phyloP scores from a whole-genome alignment of 768 basidiomycete genomes.

The Coprinellus micaceus region DNA sequence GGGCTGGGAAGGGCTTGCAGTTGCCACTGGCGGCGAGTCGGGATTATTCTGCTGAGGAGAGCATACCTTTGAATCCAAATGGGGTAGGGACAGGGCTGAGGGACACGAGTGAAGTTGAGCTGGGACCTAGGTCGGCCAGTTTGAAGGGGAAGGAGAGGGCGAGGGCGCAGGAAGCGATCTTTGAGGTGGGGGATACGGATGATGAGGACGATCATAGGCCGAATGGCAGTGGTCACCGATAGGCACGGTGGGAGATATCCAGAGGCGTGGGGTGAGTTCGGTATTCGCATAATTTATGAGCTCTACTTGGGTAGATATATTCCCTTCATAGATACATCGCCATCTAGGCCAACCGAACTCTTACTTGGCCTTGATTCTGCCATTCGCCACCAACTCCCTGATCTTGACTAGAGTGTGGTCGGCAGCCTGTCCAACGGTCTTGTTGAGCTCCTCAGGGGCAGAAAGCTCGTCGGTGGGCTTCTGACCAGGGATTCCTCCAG shows the following conservation, averaged over 20 bases:
- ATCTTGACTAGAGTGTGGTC: conserved; percentile 9
- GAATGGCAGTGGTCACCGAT: not conserved
- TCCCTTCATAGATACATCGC: not conserved
- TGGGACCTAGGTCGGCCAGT: conserved; percentile 32
- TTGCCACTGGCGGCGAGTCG: conserved; percentile 28
- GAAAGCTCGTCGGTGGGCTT: not conserved
- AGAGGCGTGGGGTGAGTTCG: too few relatives aligned
- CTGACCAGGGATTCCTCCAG: conserved; percentile 13
- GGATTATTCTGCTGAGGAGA: conserved; percentile 55
- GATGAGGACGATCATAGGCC: conserved; percentile 31
- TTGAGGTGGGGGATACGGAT: conserved; percentile 58
- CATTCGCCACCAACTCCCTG: conserved; percentile 13
- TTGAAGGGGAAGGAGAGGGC: conserved; percentile 51
- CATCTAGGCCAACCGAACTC: not conserved
- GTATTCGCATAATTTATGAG: not conserved
- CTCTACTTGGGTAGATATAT: not conserved
- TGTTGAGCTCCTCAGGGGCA: conserved; percentile 7
- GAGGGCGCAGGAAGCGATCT: conserved; percentile 36
- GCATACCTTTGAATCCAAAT: conserved; percentile 57
- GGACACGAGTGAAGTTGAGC: conserved; percentile 28
- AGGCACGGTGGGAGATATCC: not conserved
- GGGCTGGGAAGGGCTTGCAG: conserved; percentile 27
- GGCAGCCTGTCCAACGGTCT: conserved; percentile 4
- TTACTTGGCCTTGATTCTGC: not conserved
- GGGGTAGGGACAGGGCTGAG: conserved; percentile 9